Percentiles rank a stretch among this genome's conserved stretches.
These are phyloP conservation scores for Alisma plantagoaquatica DNA, from an alignment of 106 monocot species.

Conservation along the genomic window DNA sequence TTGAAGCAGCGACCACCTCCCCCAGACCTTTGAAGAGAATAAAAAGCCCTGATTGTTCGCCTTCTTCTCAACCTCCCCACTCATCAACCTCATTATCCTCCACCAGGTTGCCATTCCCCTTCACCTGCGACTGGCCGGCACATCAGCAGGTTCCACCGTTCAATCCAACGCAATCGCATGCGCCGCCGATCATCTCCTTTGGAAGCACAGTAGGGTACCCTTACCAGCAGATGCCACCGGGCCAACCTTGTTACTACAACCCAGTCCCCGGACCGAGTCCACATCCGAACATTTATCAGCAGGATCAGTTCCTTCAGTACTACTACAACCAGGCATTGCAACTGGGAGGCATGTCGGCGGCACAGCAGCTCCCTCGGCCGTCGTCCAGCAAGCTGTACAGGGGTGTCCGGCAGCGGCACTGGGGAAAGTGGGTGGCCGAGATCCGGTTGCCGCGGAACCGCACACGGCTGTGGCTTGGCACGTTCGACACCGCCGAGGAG, in stretches of 20 bases:
- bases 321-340: too few relatives aligned
- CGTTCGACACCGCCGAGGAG: slow-evolving; percentile 92
- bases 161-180: neutral
- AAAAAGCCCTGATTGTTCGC: slow-evolving; percentile 20
- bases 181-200: slow-evolving; percentile 50
- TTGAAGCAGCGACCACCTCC: slow-evolving; percentile 7
- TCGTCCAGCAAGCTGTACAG: slow-evolving; percentile 43
- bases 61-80: too few relatives aligned
- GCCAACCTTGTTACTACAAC: too few relatives aligned
- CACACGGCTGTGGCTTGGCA: slow-evolving; percentile 87
- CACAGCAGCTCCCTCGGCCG: neutral
- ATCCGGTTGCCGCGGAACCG: slow-evolving; percentile 66
- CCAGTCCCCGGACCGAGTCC: neutral
- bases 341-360: slow-evolving; percentile 16
- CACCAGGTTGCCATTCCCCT: slow-evolving; percentile 17
- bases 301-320: slow-evolving; percentile 19
- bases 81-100: slow-evolving; percentile 3
- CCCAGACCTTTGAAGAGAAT: slow-evolving; percentile 30
- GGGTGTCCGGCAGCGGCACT: slow-evolving; percentile 59
- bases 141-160: neutral
- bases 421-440: slow-evolving; percentile 76
- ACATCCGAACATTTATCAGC: neutral
- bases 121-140: slow-evolving; percentile 30
- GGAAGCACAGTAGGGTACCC: neutral
- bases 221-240: neutral